Evolutionary conservation across 2,329 filamentous ascomycete genomes (phyloP).

Genomic region (Penicillium frequentans): DNA sequence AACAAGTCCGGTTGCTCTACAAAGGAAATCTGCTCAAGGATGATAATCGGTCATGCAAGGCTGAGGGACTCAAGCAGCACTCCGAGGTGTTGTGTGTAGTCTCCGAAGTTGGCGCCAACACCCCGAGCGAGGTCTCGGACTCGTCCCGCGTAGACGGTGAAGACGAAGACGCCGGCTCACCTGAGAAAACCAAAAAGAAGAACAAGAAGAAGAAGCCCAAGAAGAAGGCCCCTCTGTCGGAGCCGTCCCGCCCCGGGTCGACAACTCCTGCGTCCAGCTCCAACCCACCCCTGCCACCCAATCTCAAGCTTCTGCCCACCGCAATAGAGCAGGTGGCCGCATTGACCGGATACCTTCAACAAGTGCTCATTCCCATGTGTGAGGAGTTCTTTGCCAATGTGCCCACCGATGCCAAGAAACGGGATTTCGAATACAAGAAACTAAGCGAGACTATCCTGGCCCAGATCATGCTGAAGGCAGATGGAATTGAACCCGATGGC

Average conservation of each 20-base stretch:
- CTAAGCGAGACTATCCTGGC: slow-evolving; percentile 45
- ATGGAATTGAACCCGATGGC: slow-evolving; percentile 73
- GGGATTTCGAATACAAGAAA: slow-evolving; percentile 45
- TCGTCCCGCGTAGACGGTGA: slow-evolving; percentile 22
- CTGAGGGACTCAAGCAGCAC: slow-evolving; percentile 49
- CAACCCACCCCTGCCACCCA: slow-evolving; percentile 34
- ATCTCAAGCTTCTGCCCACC: slow-evolving; percentile 31
- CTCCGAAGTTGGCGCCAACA: slow-evolving; percentile 37
- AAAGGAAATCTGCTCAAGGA: slow-evolving; percentile 48
- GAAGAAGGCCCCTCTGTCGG: background rate
- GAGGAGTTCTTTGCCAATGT: slow-evolving; percentile 40
- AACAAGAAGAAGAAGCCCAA: slow-evolving; percentile 22
- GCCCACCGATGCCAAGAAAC: slow-evolving; percentile 40
- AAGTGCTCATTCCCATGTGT: slow-evolving; percentile 39
- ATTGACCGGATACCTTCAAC: slow-evolving; percentile 38
- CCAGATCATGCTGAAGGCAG: slow-evolving; percentile 56
- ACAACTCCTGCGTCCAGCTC: slow-evolving; percentile 11
- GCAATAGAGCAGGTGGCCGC: slow-evolving; percentile 41
- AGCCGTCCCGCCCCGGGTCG: slow-evolving; percentile 21
- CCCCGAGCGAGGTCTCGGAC: slow-evolving; percentile 34
- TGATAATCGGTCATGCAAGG: slow-evolving; percentile 39
- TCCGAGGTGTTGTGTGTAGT: slow-evolving; percentile 50
- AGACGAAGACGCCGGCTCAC: slow-evolving; percentile 10
- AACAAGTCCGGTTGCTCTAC: slow-evolving; percentile 47
- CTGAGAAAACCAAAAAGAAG: slow-evolving; percentile 29